Percentiles rank a stretch among this genome's conserved stretches.
Evolutionary conservation across 1,284 basidiomycete genomes (phyloP).

Genomic region (Fomitiporia mediterranea): DNA sequence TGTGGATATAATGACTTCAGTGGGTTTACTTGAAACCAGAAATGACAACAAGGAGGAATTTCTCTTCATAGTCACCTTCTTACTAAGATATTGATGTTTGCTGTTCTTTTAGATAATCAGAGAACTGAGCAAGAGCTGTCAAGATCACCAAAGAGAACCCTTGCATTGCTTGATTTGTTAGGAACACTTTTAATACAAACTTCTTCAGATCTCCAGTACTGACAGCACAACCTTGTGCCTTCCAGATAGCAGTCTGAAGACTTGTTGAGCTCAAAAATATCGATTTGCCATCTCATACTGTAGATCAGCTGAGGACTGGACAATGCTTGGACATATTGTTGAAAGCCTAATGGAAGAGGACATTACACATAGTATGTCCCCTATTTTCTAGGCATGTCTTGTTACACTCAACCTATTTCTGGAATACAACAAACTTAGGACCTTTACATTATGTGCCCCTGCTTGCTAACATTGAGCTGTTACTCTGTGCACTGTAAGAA

Average conservation of each 20-base stretch:
- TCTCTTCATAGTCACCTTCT: neutral
- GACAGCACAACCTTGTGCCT: conserved; percentile 19
- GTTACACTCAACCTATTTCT: neutral
- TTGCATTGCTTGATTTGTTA: conserved; percentile 62
- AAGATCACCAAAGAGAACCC: conserved; percentile 58
- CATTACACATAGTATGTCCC: conserved; percentile 47
- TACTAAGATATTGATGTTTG: conserved; percentile 8
- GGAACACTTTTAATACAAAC: no score
- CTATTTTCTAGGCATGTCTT: neutral
- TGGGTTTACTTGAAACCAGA: conserved; percentile 60
- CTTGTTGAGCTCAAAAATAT: conserved; percentile 64
- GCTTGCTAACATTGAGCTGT: conserved; percentile 64
- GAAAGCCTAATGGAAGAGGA: conserved; percentile 70
- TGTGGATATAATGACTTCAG: conserved; percentile 73
- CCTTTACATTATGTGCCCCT: conserved; percentile 53
- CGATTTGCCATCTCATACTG: conserved; percentile 74
- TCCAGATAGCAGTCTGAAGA: conserved; percentile 66
- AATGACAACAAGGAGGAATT: conserved; percentile 53
- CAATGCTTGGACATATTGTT: conserved; percentile 65
- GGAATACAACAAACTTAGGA: conserved; percentile 39
- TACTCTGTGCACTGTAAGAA: conserved; percentile 51
- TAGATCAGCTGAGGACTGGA: conserved; percentile 75
- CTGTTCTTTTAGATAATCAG: conserved; percentile 41
- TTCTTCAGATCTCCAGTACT: conserved; percentile 28
- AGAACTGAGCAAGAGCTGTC: conserved; percentile 63